Conservation (phyloP, 2,329 filamentous ascomycete genomes). For the Emergomyces africanus region DNA sequence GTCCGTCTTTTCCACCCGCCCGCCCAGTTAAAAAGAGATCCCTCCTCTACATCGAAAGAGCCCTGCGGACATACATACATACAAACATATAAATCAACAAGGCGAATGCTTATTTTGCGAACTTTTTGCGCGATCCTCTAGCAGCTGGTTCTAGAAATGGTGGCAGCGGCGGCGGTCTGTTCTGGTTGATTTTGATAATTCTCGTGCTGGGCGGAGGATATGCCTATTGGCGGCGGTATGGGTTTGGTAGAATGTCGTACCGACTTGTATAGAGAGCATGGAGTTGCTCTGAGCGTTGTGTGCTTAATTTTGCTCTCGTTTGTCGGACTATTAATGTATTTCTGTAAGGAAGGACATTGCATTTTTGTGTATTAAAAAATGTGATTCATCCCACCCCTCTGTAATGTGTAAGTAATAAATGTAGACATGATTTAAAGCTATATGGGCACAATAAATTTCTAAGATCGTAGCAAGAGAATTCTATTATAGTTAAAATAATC, state of each 20-base stretch:
- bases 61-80: too few relatives aligned
- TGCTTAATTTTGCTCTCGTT: background rate
- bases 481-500: background rate
- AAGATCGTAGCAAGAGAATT: background rate
- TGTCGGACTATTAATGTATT: background rate
- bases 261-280: background rate
- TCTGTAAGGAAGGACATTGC: background rate
- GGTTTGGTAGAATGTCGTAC: background rate
- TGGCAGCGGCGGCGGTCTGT: background rate
- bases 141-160: background rate
- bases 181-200: background rate
- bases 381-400: background rate
- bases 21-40: background rate
- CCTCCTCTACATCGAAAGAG: background rate
- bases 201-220: background rate
- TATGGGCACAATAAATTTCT: background rate
- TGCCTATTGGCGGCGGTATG: background rate
- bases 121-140: background rate
- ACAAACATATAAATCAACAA: too few relatives aligned
- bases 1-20: background rate
- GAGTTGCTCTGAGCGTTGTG: background rate
- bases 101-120: background rate
- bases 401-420: too few relatives aligned
- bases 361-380: background rate
- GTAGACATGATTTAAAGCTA: background rate